Conservation (phyloP, 2,329 filamentous ascomycete species). For the Exophiala dermatitidis region DNA sequence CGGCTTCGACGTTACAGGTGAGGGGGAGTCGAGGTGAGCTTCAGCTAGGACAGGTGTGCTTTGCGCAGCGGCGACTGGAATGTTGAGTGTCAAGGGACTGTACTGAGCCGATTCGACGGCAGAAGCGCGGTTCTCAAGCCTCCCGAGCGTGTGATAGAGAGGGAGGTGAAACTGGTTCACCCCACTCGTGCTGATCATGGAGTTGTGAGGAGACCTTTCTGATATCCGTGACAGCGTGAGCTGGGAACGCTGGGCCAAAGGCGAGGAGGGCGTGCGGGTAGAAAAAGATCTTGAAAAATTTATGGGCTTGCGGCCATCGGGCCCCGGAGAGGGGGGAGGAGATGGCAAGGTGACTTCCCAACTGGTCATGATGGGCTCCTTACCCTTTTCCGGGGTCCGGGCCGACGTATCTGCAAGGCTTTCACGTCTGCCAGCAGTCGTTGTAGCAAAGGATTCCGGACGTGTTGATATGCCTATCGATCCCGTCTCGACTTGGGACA, state of each 20-base stretch:
- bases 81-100: conserved; percentile 1
- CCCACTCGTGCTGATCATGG: conserved; percentile 15
- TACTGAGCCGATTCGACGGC: not conserved
- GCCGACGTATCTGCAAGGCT: conserved; percentile 6
- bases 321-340: not conserved
- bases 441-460: conserved; percentile 15
- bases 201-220: conserved; percentile 22
- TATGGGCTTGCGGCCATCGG: conserved; percentile 5
- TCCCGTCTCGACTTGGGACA: conserved; percentile 19
- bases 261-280: conserved; percentile 9
- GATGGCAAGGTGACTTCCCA: conserved; percentile 14
- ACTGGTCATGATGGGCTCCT: conserved; percentile 9
- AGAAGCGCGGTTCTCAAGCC: conserved; percentile 8
- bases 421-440: conserved; percentile 9
- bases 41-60: not conserved
- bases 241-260: conserved; percentile 18
- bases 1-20: not conserved
- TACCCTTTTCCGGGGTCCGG: conserved; percentile 17
- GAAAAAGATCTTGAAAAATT: conserved; percentile 21
- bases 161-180: not conserved
- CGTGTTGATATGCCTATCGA: conserved; percentile 13
- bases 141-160: conserved; percentile 10
- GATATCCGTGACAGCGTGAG: conserved; percentile 22
- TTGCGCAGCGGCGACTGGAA: not conserved
- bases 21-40: not conserved